Base-by-base conservation (phyloP, 164 flowering plant species). In the Dillenia suffruticosa region DNA sequence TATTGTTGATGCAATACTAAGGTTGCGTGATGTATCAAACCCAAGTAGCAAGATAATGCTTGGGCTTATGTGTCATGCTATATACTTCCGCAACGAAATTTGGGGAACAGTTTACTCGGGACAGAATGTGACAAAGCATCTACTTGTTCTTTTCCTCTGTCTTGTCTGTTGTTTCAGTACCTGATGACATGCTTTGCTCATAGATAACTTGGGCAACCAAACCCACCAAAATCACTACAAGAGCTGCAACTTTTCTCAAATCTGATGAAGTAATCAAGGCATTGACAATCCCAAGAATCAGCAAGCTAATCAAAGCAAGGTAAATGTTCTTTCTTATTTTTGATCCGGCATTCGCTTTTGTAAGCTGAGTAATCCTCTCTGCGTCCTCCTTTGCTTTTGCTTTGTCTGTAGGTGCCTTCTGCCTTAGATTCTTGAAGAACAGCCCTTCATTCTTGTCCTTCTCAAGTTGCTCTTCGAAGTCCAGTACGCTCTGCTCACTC, bases 381-480 rank as follows among this genome's bases (percentile, higher is more conserved):
- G 66, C 51, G 70, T 87, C 91, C 66, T 83, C 91, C 69, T 71
- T 71, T 4, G 88, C 87, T 53, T 68, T 71, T 44, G 13, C 82
- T 67, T 66, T 71, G 0, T 79, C 87, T 49, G 53, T 61, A 8
- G 92, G 86, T 22, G 64, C 49, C 55, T 50, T 76, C 65, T 69
- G 59, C 46, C 79, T 47, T 65, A 89, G 73, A 75, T 69, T 89
- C 75, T 88, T 81, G 68, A 93, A 90, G 82, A 90, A 93, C 66
- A 90, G 49, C 40, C 94, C 97, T 68, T 88, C 91, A 53, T 90
- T 90, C 59, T 77, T 65, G 15, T 76, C 88, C 13, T 77, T 71
- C 64, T 82, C 84, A 12, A 87, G 73, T 62, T 82, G 82, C 49
- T 57, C 87, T 76, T 88, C 92, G 24, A 93, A 89, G 6, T 84